phyloP scores from a whole-genome alignment of 2,329 filamentous ascomycete species.

The Phialemonium atrogriseum region DNA sequence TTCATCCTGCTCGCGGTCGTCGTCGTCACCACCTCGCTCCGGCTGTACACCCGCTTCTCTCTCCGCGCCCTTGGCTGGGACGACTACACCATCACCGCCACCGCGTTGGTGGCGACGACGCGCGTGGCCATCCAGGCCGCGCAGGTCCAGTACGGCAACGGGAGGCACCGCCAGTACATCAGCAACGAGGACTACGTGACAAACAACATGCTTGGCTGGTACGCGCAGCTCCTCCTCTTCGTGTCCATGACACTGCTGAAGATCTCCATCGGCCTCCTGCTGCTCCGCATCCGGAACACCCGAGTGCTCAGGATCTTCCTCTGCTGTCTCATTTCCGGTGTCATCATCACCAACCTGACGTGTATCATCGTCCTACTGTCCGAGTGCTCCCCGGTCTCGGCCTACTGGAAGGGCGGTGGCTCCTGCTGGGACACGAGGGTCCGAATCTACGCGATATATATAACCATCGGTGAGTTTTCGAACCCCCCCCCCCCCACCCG shows the following conservation, averaged over 20 bases:
- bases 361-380: slow-evolving; percentile 23
- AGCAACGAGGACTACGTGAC: slow-evolving; percentile 19
- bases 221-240: slow-evolving; percentile 31
- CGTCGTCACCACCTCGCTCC: slow-evolving; percentile 21
- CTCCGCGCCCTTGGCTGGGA: slow-evolving; percentile 25
- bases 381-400: slow-evolving; percentile 20
- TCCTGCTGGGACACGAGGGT: slow-evolving; percentile 22
- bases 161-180: slow-evolving; percentile 27
- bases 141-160: slow-evolving; percentile 26
- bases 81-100: slow-evolving; percentile 26
- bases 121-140: slow-evolving; percentile 24
- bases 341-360: slow-evolving; percentile 22
- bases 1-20: slow-evolving; percentile 22
- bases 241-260: slow-evolving; percentile 30
- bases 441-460: slow-evolving; percentile 24
- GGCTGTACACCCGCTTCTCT: slow-evolving; percentile 20
- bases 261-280: slow-evolving; percentile 30
- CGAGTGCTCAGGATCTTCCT: slow-evolving; percentile 20
- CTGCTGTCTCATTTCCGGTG: slow-evolving; percentile 21
- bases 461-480: slow-evolving; percentile 18
- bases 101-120: slow-evolving; percentile 19
- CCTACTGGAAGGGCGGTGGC: slow-evolving; percentile 22
- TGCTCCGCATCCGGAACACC: slow-evolving; percentile 31
- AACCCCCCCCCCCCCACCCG: too few species aligned
- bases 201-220: slow-evolving; percentile 29